phyloP scores from a whole-genome alignment of 1,284 basidiomycete genomes.

The Rhizopogon parksii region DNA sequence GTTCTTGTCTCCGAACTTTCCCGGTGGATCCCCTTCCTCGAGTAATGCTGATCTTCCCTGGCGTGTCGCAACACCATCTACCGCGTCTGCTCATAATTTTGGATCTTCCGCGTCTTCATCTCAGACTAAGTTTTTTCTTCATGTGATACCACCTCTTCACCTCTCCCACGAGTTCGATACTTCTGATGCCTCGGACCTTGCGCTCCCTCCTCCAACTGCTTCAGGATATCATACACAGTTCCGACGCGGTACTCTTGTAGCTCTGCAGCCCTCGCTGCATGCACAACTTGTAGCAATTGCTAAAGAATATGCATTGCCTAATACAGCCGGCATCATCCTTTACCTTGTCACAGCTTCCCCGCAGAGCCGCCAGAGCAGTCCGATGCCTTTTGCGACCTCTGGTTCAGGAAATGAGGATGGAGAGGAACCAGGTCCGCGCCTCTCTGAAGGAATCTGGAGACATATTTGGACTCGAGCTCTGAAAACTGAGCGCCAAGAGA shows the following conservation, averaged over 20 bases:
- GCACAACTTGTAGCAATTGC: constrained; percentile 73
- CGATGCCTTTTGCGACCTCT: constrained; percentile 11
- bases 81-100: constrained; percentile 31
- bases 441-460: constrained; percentile 81
- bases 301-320: constrained; percentile 81
- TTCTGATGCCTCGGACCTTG: constrained; percentile 38
- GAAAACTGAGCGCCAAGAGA: constrained; percentile 57
- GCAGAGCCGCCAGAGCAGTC: constrained; percentile 13
- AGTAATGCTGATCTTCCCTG: constrained; percentile 36
- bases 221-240: constrained; percentile 75
- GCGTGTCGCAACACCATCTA: constrained; percentile 55
- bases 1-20: constrained; percentile 29
- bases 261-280: constrained; percentile 64
- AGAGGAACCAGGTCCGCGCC: constrained; percentile 64
- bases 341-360: constrained; percentile 56
- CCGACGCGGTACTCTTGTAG: constrained; percentile 67
- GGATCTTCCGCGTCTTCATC: constrained; percentile 24
- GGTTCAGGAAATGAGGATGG: constrained; percentile 23
- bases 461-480: constrained; percentile 71
- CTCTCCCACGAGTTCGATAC: constrained; percentile 53
- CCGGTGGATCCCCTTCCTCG: constrained; percentile 23
- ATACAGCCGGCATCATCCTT: constrained; percentile 67
- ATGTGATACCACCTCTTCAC: constrained; percentile 66
- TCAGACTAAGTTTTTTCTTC: constrained; percentile 61
- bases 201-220: constrained; percentile 46